Evolutionary conservation across 768 basidiomycete genomes (phyloP).

Genomic region (Leccinum pellstonianum): DNA sequence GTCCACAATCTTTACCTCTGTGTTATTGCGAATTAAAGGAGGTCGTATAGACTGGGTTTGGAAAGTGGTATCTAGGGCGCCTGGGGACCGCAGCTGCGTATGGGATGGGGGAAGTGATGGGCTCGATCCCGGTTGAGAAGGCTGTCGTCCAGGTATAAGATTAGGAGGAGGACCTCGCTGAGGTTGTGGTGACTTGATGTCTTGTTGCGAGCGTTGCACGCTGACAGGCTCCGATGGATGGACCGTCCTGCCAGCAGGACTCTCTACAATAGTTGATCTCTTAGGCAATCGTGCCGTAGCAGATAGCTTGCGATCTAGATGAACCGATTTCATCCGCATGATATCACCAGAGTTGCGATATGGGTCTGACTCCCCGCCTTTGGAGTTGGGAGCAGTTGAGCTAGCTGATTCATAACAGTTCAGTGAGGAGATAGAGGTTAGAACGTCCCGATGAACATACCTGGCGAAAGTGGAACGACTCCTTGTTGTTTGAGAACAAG

Average conservation of each 20-base stretch:
- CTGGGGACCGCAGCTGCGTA: conserved; percentile 41
- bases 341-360: conserved; percentile 89
- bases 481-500: conserved; percentile 84
- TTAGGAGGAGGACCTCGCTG: conserved; percentile 38
- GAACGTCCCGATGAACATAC: conserved; percentile 39
- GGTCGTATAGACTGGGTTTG: conserved; percentile 57
- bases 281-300: conserved; percentile 90
- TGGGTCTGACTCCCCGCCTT: conserved; percentile 56
- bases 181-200: conserved; percentile 38
- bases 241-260: conserved; percentile 84
- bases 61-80: conserved; percentile 35
- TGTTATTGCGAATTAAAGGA: conserved; percentile 73
- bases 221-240: conserved; percentile 63
- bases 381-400: conserved; percentile 35
- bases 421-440: conserved; percentile 8
- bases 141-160: conserved; percentile 36
- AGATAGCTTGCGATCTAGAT: conserved; percentile 93
- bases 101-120: conserved; percentile 35
- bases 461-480: conserved; percentile 79
- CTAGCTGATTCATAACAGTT: conserved; percentile 19
- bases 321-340: conserved; percentile 92
- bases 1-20: conserved; percentile 86
- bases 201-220: conserved; percentile 47
- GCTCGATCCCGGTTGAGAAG: conserved; percentile 32
- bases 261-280: conserved; percentile 94